Evolutionary conservation across 345 rosid species (phyloP).

Genomic region (Eucalyptus brandiana): DNA sequence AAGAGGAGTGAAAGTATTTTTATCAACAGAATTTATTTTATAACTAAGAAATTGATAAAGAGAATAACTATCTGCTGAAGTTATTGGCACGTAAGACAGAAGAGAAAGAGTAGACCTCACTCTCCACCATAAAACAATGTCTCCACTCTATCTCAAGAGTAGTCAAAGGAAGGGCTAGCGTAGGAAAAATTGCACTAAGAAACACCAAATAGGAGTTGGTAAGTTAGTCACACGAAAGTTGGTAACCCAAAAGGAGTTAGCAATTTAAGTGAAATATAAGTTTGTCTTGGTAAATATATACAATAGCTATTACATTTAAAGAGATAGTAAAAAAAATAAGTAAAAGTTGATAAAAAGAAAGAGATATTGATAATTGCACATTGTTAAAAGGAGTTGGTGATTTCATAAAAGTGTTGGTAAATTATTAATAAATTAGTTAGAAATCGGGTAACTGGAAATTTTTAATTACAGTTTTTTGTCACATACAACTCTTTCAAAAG

Average conservation of each 20-base stretch:
- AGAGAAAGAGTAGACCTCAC: too few species aligned
- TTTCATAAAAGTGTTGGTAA: background rate
- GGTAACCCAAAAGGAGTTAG: background rate
- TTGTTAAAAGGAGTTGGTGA: background rate
- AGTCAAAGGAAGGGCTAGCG: too few species aligned
- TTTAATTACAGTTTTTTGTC: background rate
- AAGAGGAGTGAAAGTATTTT: background rate
- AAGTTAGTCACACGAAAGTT: background rate
- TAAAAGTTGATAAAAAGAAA: background rate
- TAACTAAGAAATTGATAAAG: background rate
- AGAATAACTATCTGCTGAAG: background rate
- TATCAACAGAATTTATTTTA: too few species aligned
- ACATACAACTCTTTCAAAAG: background rate
- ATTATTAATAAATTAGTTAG: background rate
- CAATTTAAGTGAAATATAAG: background rate
- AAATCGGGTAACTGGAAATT: background rate
- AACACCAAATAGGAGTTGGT: too few species aligned
- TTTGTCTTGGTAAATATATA: background rate
- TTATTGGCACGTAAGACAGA: too few species aligned
- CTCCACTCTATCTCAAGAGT: too few species aligned
- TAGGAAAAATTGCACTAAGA: too few species aligned
- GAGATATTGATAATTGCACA: background rate
- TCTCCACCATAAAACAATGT: too few species aligned
- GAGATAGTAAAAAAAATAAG: background rate
- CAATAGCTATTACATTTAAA: background rate